phyloP scores from a whole-genome alignment of 371 early-diverging fungal species.

The Lichtheimia corymbifera region DNA sequence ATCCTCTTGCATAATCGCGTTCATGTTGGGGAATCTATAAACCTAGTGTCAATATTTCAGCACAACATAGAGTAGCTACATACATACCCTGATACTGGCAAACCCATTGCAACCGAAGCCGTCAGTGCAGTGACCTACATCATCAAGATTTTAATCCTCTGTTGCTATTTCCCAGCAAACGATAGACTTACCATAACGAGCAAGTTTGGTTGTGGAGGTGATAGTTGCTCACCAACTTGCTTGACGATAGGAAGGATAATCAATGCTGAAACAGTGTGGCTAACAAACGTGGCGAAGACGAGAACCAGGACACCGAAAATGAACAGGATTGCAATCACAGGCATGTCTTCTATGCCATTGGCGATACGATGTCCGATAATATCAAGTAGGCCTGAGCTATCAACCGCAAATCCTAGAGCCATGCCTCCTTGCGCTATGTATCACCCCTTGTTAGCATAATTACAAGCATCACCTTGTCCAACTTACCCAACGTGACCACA shows the following conservation, averaged over 20 bases:
- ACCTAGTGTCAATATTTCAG: not conserved
- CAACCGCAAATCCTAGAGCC: conserved; percentile 72
- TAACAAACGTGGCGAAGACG: conserved; percentile 86
- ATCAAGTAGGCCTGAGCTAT: conserved; percentile 51
- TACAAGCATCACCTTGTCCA: not conserved
- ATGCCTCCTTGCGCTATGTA: conserved; percentile 87
- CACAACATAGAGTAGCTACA: not conserved
- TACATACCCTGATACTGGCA: conserved; percentile 80
- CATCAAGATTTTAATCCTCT: no score
- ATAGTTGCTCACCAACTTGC: conserved; percentile 64
- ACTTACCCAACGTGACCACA: conserved; percentile 57
- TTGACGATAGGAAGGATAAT: conserved; percentile 79
- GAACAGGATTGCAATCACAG: conserved; percentile 62
- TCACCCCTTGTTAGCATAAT: not conserved
- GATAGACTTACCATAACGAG: conserved; percentile 74
- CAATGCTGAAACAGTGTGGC: conserved; percentile 88
- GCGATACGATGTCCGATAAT: conserved; percentile 52
- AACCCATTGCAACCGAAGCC: conserved; percentile 85
- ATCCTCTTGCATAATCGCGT: conserved; percentile 91
- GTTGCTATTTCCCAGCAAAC: no score
- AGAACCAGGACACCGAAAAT: conserved; percentile 68
- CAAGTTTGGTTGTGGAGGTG: conserved; percentile 76
- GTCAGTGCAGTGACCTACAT: conserved; percentile 63
- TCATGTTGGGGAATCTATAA: conserved; percentile 92
- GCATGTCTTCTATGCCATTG: conserved; percentile 56